Base-by-base conservation (phyloP, 2,329 filamentous ascomycete genomes). In the Ophiostoma himal-ulmi region DNA sequence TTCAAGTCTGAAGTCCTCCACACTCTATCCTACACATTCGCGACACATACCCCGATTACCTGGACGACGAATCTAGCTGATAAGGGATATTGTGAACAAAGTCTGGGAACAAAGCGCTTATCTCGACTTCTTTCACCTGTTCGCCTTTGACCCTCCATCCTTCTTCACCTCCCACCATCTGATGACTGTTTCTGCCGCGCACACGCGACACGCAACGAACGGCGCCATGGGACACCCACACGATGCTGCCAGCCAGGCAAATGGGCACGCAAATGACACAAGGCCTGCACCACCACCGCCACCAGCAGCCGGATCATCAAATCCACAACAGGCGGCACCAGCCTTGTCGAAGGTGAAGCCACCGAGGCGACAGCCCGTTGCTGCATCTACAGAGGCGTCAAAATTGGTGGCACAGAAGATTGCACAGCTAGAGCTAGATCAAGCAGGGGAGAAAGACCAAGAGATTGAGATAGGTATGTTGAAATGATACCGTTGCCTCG, bases 361-460 rank as follows among this genome's bases (percentile, higher is more conserved):
- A 20, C 7, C 70, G 67, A n/a, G 96, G 82, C 88, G 85, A 75
- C 96, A 96, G 82, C 96, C 96, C 82, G 83, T 86, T 67, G 82
- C 92, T 74, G 94, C 97, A 78, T 91, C 92, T 26, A 92, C 88
- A 76, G 95, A 98, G 80, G 93, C 94, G 66, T 93, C 93, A 73
- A 96, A 97, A 80, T 86, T 97, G 74, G 87, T 99, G 68, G 91
- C 94, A 73, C 93, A 94, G 73, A 93, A 96, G 78, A 97, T 99
- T 78, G 94, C 93, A 30, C 95, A 98, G 82, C 83, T 99, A 71
- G 95, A 99, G 80, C 91, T 93, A 73, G 94, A 97, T 83, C 92
- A 91, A 68, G 93, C 93, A 13, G 92, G 93, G 72, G 94, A 97
- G 79, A 97, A 96, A 80, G 94, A 96, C 75, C 93, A 97, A 81